These are phyloP conservation scores for Thalassiosira hispida DNA, from an alignment of 352 stramenopile genomes.

Conservation along the genomic window DNA sequence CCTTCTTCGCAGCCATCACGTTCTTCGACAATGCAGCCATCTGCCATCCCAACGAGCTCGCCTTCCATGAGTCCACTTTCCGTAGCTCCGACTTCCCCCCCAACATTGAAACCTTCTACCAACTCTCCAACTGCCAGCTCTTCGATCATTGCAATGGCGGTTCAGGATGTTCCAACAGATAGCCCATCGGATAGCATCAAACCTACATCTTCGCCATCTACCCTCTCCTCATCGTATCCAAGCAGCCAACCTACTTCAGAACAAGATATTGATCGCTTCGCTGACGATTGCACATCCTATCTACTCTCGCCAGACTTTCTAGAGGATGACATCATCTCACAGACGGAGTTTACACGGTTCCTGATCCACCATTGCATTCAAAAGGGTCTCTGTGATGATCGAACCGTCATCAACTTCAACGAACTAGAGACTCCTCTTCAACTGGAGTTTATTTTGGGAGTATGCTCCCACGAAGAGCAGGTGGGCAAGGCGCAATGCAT, in stretches of 20 bases:
- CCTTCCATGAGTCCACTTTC: slow-evolving; percentile 1
- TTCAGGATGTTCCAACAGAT: neutral
- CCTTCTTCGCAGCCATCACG: neutral
- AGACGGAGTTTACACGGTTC: slow-evolving; percentile 26
- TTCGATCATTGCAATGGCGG: too few species aligned
- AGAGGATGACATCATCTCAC: slow-evolving; percentile 17
- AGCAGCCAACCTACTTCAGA: too few species aligned
- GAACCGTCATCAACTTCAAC: slow-evolving; percentile 14
- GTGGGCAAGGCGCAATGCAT: neutral
- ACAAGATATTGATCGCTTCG: slow-evolving; percentile 3
- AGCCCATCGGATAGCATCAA: too few species aligned
- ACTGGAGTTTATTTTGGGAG: slow-evolving; percentile 22
- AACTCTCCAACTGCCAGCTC: neutral
- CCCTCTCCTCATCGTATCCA: too few species aligned
- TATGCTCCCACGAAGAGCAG: slow-evolving; percentile 5
- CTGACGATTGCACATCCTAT: slow-evolving; percentile 3
- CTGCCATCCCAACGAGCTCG: neutral
- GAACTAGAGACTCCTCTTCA: slow-evolving; percentile 21
- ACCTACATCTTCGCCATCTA: too few species aligned
- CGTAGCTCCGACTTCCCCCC: neutral
- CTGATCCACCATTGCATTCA: slow-evolving; percentile 14
- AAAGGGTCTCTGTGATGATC: slow-evolving; percentile 17
- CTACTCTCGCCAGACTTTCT: slow-evolving; percentile 9
- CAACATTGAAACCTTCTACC: neutral
- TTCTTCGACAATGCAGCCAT: neutral